Evolutionary conservation across 2,329 filamentous ascomycete species (phyloP).

Genomic region (Nemania sp.): DNA sequence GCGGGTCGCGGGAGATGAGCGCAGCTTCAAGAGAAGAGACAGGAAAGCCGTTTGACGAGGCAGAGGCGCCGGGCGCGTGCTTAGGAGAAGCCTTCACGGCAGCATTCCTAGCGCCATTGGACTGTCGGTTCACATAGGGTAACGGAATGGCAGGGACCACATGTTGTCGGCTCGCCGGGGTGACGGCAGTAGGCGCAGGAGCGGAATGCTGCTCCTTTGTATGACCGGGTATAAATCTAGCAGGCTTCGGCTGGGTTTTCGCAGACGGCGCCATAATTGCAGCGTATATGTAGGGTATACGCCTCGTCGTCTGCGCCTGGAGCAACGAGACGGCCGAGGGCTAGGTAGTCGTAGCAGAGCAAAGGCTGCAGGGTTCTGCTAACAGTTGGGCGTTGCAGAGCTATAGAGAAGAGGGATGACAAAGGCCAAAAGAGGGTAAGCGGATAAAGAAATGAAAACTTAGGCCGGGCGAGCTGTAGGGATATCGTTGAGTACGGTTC

Average conservation of each 20-base stretch:
- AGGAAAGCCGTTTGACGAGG: conserved; percentile 33
- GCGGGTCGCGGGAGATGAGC: conserved; percentile 33
- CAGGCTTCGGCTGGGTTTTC: conserved; percentile 36
- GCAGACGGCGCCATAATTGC: conserved; percentile 38
- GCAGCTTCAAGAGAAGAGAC: conserved; percentile 42
- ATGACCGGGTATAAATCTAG: conserved; percentile 34
- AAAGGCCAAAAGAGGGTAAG: conserved; percentile 6
- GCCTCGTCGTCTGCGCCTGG: conserved; percentile 10
- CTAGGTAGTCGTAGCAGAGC: background rate
- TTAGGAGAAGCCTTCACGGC: conserved; percentile 25
- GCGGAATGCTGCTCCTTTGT: conserved; percentile 32
- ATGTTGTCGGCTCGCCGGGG: conserved; percentile 31
- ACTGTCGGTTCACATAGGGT: conserved; percentile 37
- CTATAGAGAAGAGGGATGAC: background rate
- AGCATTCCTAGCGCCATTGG: conserved; percentile 21
- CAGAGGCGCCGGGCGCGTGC: conserved; percentile 20
- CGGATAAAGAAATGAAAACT: background rate
- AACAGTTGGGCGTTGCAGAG: background rate
- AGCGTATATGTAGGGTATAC: background rate
- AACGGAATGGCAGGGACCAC: conserved; percentile 42
- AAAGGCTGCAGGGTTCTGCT: conserved; percentile 2
- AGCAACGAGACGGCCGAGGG: background rate
- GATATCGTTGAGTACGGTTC: conserved; percentile 24
- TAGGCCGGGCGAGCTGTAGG: background rate
- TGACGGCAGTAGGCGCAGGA: conserved; percentile 15